Evolutionary conservation across 805 yeast species (phyloP).

Genomic region (Sugiyamaella mastotermitis): DNA sequence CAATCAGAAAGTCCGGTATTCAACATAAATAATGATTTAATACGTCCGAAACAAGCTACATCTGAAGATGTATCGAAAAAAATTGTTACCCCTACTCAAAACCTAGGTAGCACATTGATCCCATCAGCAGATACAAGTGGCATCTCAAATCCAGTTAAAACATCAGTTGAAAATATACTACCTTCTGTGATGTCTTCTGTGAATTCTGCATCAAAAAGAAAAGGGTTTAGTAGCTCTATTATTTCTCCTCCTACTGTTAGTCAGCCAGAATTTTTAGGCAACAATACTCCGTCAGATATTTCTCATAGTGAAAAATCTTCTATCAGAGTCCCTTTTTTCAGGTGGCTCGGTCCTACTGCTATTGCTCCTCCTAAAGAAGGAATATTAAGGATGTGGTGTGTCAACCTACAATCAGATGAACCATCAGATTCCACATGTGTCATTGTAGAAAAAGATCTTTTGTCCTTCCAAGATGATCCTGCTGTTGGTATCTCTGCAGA

Average conservation of each 20-base stretch:
- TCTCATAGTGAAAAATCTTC: neutral
- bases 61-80: no score
- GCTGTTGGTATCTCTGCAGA: neutral
- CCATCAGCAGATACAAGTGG: no score
- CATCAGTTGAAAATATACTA: neutral
- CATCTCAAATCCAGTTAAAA: neutral
- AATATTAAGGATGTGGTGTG: constrained; percentile 23
- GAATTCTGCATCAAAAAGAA: neutral
- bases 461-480: neutral
- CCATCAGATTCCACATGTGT: constrained; percentile 10
- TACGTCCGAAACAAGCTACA: no score
- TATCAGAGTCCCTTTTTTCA: constrained; percentile 24
- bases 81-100: no score
- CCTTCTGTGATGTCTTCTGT: neutral
- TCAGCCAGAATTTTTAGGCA: neutral
- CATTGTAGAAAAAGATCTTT: constrained; percentile 7
- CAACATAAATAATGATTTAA: no score
- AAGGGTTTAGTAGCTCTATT: no score
- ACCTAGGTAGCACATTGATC: no score
- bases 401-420: constrained; percentile 19
- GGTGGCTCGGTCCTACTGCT: constrained; percentile 28
- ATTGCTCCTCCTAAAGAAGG: constrained; percentile 26
- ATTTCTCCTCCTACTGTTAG: neutral
- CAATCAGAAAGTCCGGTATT: constrained; percentile 1
- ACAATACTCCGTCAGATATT: neutral